Evolutionary conservation across 139 green algal genomes (phyloP), one percentile per base, ranked within the genome.

Genomic region (Micromonas commoda): DNA sequence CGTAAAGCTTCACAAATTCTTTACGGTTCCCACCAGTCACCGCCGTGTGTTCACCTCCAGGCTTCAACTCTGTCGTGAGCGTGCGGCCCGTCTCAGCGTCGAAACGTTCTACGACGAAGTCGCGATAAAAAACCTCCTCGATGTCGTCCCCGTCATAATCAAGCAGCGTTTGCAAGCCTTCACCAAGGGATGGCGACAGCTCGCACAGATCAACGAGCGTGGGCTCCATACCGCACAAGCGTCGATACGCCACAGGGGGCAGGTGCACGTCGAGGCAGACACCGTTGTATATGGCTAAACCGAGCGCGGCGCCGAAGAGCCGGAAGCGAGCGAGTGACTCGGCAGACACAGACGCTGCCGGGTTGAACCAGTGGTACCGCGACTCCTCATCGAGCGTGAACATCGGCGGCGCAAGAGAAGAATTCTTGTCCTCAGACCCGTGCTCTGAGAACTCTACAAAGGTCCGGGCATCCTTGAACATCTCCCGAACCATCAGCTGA

Each of bases 211-310:
- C 86, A 0, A 81, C 57, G 2, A 89, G 70, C 24, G 34, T 67
- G n/a, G 67, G 52, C 54, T 69, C 52, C 32, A 79, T 38, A 1
- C 86, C 90, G 77, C 92, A 79, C 45, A 96, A 87, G 81, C 90
- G 90, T 81, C 90, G 91, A 84, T 94, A 97, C 35, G 95, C 72
- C 21, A 92, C 85, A 31, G 84, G 60, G 5, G 93, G 93, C 57
- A 97, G 93, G 69, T 83, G 81, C n/a, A 96, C 82, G 67, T 97
- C 91, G 57, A 97, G 86, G 60, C 94, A 90, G 81, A 91, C 83
- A 57, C 71, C 79, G 82, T 97, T 97, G 91, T 97, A 97, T 69
- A 96, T 94, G 32, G 93, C 93, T 2, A 97, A 87, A 71, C 89
- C 92, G 57, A 97, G 85, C 51, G 96, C 77, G 4, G 88, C 89